phyloP scores from a whole-genome alignment of 2,329 filamentous ascomycete species.

The Microdochium bolleyi region DNA sequence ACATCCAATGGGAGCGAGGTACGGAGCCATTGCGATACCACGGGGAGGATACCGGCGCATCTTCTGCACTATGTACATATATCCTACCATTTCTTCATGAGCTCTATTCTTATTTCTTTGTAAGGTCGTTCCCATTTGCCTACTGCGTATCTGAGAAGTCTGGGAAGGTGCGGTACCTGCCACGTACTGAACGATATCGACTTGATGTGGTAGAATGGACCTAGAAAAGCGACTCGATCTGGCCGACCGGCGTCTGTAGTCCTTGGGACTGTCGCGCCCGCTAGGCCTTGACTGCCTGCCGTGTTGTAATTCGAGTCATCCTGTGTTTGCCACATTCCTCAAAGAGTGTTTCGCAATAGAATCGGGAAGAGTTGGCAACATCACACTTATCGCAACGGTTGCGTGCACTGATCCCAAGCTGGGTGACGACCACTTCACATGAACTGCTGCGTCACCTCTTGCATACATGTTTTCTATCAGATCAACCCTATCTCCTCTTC shows the following conservation, averaged over 20 bases:
- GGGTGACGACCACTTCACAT: too few relatives aligned
- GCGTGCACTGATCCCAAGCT: too few relatives aligned
- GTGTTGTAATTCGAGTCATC: too few relatives aligned
- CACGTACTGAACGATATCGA: background rate
- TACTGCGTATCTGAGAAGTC: background rate
- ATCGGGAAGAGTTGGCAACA: too few relatives aligned
- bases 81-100: slow-evolving; percentile 3
- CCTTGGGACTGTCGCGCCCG: too few relatives aligned
- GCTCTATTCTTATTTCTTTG: background rate
- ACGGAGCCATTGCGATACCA: background rate
- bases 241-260: background rate
- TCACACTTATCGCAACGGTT: too few relatives aligned
- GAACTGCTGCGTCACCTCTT: too few relatives aligned
- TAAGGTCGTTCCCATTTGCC: background rate
- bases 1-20: background rate
- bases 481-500: background rate
- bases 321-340: too few relatives aligned
- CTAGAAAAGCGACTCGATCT: background rate
- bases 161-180: background rate
- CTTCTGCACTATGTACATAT: slow-evolving; percentile 5
- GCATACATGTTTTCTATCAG: too few relatives aligned
- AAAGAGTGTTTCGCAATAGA: too few relatives aligned
- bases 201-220: background rate
- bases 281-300: too few relatives aligned
- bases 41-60: background rate